Evolutionary conservation across 345 rosid genomes (phyloP), one percentile per base, ranked within the genome.

Genomic region (Arabidopsis suecica): DNA sequence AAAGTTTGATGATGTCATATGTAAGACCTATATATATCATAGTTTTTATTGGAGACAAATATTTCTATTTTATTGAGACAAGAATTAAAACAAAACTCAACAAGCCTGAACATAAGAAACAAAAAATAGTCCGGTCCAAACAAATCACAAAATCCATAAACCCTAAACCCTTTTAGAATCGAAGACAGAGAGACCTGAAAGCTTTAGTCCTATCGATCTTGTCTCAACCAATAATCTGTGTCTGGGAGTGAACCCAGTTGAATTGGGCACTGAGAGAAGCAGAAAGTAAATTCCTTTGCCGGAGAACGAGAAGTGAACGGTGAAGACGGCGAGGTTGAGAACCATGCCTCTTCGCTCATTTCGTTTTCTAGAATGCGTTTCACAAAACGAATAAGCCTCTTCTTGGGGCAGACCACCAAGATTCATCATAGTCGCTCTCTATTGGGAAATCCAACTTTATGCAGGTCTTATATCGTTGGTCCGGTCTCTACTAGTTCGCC

Each of bases 341-440:
- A 70, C 58, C 53, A 74, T 79, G 82, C 75, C 75, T 79, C 57
- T 57, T 73, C 75, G 74, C 71, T 64, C 67, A 69, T 61, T 16
- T 70, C 65, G 40, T 48, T 60, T 40, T 61, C 66, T 77, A 87
- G 49, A 78, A 87, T 87, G 91, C 88, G 79, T 73, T 83, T 77
- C 54, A 71, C 75, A 9, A 88, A 77, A 74, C 81, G 84, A 54
- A 72, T 83, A 77, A 64, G 82, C 69, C 65, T 86, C 70, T 78
- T 83, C 71, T 41, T 78, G 74, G 73, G 84, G 73, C 79, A 72
- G 73, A 54, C 84, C 67, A 78, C 69, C 44, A 78, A 58, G 81
- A 47, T 36, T 77, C 82, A 8, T 77, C 82, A 8, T 23, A 68
- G 7, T 20, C 80, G 65, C 55, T 62, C 65, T 38, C 61, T 66